Conservation (phyloP, 2,329 filamentous ascomycete species). For the Ceratocystiopsis brevicomis region DNA sequence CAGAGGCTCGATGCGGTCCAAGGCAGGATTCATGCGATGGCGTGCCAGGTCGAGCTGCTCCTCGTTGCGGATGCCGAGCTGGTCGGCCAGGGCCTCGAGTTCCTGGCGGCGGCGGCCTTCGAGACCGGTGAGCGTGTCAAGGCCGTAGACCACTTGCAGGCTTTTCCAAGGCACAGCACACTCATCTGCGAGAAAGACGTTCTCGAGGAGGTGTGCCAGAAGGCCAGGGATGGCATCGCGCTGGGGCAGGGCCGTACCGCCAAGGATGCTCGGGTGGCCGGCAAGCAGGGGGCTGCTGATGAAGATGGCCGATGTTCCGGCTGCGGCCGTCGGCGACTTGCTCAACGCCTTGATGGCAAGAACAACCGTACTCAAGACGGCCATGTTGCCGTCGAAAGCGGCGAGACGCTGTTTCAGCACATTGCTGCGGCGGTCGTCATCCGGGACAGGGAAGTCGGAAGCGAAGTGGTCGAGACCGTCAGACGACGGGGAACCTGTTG, state of each 20-base stretch:
- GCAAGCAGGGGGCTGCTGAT: neutral
- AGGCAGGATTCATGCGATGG: neutral
- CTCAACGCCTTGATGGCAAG: conserved; percentile 5
- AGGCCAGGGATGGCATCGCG: neutral
- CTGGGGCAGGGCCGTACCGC: conserved; percentile 1
- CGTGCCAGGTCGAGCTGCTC: conserved; percentile 4
- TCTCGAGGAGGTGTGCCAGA: neutral
- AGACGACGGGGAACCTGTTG: neutral
- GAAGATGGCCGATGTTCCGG: neutral
- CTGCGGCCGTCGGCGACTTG: neutral
- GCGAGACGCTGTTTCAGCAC: conserved; percentile 1
- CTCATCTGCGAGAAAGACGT: conserved; percentile 4
- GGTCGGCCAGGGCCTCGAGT: conserved; percentile 3
- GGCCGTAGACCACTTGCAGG: conserved; percentile 1
- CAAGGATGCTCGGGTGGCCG: neutral
- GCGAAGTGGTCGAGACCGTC: too few species aligned
- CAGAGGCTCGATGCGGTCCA: conserved; percentile 4
- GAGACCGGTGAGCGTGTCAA: conserved; percentile 6
- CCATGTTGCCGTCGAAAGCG: conserved; percentile 6
- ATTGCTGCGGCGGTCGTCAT: too few species aligned
- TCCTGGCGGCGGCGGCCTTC: conserved; percentile 7
- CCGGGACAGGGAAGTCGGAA: too few species aligned
- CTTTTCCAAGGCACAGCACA: conserved; percentile 4
- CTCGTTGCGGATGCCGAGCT: conserved; percentile 1
- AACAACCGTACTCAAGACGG: conserved; percentile 4